Evolutionary conservation across 2,329 filamentous ascomycete species (phyloP).

Genomic region (Fusarium sororula): DNA sequence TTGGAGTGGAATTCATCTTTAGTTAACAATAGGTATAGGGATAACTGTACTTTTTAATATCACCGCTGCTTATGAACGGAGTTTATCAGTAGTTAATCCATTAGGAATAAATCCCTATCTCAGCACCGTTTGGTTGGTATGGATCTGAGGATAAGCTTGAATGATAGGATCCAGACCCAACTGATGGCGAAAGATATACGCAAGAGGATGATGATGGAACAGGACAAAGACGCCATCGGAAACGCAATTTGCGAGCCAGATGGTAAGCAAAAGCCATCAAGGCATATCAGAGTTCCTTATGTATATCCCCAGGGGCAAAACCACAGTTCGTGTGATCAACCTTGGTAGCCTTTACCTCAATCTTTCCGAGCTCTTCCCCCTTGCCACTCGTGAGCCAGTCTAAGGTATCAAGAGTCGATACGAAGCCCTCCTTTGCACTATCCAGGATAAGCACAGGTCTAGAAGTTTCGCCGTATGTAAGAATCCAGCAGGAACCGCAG

Average conservation of each 20-base stretch:
- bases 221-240: fast-evolving
- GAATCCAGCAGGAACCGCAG: background rate
- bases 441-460: background rate
- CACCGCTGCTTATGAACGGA: no score
- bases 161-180: background rate
- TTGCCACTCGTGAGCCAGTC: background rate
- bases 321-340: background rate
- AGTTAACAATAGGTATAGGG: background rate
- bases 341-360: background rate
- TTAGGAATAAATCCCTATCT: background rate
- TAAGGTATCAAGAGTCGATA: background rate
- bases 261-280: background rate
- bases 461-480: background rate
- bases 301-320: background rate
- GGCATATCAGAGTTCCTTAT: background rate
- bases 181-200: background rate
- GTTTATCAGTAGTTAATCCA: fast-evolving
- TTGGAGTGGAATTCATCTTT: background rate
- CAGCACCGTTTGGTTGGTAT: background rate
- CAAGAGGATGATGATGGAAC: background rate
- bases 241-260: background rate
- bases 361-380: background rate
- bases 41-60: no score
- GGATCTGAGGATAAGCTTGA: background rate
- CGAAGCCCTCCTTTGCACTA: background rate